Evolutionary conservation across 345 rosid genomes (phyloP).

Genomic region (Salix koriyanagi): DNA sequence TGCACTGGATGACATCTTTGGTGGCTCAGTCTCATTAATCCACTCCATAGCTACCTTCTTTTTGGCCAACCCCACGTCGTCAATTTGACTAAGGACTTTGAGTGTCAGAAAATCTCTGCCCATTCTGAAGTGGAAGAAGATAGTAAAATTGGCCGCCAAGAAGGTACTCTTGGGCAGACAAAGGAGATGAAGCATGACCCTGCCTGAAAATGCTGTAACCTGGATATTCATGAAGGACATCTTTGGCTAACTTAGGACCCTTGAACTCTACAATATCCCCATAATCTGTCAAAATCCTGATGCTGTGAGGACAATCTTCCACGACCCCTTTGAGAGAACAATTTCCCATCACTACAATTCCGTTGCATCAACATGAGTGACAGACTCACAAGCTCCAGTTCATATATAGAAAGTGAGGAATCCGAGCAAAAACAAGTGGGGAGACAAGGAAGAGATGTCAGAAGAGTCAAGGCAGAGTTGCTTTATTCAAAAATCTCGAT

Average conservation of each 20-base stretch:
- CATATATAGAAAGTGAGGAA: conserved; percentile 14
- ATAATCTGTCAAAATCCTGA: conserved; percentile 36
- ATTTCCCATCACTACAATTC: conserved; percentile 44
- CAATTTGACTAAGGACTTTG: not conserved
- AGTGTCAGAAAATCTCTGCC: not conserved
- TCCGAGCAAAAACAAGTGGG: conserved; percentile 21
- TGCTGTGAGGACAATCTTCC: conserved; percentile 1
- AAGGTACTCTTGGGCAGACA: conserved; percentile 33
- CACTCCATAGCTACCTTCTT: conserved; percentile 11
- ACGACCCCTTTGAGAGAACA: conserved; percentile 44
- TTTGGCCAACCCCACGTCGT: not conserved
- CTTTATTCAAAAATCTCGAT: conserved; percentile 14
- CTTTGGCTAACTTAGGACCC: conserved; percentile 40
- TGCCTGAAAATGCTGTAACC: conserved; percentile 39
- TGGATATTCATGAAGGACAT: conserved; percentile 32
- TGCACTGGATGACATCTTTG: conserved; percentile 7
- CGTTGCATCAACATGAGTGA: too few species aligned
- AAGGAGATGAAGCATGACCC: conserved; percentile 25
- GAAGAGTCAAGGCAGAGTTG: conserved; percentile 14
- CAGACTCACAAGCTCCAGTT: not conserved
- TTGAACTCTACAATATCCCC: conserved; percentile 31
- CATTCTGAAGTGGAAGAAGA: conserved; percentile 43
- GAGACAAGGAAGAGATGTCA: conserved; percentile 18
- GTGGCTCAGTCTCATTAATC: conserved; percentile 11
- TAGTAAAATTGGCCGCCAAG: conserved; percentile 36